Evolutionary conservation across 768 basidiomycete species (phyloP).

Genomic region (Trametes maxima): DNA sequence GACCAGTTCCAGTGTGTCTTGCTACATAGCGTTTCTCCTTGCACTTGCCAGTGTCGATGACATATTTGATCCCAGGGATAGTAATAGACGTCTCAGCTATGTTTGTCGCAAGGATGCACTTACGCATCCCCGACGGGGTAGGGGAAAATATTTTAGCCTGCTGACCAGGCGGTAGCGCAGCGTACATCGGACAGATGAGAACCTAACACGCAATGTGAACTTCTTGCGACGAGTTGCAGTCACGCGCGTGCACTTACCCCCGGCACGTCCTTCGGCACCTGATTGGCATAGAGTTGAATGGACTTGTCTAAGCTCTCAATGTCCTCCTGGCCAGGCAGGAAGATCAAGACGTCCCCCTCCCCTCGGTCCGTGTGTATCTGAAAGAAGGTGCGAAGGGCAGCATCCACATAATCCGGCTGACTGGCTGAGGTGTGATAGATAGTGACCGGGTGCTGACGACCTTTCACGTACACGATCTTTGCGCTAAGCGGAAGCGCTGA

Average conservation of each 20-base stretch:
- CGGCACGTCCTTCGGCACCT: constrained; percentile 60
- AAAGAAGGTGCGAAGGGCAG: constrained; percentile 91
- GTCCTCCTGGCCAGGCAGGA: constrained; percentile 96
- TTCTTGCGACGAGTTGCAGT: not conserved
- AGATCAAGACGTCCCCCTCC: constrained; percentile 89
- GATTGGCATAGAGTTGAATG: constrained; percentile 66
- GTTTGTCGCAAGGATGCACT: constrained; percentile 95
- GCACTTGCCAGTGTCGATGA: constrained; percentile 94
- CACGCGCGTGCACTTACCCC: constrained; percentile 42
- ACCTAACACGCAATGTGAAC: constrained; percentile 48
- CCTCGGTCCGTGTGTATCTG: constrained; percentile 85
- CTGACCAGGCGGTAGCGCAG: constrained; percentile 75
- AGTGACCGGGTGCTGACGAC: constrained; percentile 89
- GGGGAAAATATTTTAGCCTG: constrained; percentile 79
- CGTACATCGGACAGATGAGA: constrained; percentile 79
- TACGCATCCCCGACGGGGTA: constrained; percentile 68
- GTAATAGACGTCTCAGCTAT: constrained; percentile 98
- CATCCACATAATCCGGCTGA: constrained; percentile 83
- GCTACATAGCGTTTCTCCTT: constrained; percentile 92
- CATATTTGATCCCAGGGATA: constrained; percentile 93
- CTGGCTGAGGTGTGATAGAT: constrained; percentile 76
- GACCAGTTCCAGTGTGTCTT: constrained; percentile 68
- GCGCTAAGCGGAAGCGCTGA: constrained; percentile 52
- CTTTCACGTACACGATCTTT: constrained; percentile 87
- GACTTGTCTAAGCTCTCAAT: constrained; percentile 86